Conservation (phyloP, 768 basidiomycete species). For the Tricholomella constricta region DNA sequence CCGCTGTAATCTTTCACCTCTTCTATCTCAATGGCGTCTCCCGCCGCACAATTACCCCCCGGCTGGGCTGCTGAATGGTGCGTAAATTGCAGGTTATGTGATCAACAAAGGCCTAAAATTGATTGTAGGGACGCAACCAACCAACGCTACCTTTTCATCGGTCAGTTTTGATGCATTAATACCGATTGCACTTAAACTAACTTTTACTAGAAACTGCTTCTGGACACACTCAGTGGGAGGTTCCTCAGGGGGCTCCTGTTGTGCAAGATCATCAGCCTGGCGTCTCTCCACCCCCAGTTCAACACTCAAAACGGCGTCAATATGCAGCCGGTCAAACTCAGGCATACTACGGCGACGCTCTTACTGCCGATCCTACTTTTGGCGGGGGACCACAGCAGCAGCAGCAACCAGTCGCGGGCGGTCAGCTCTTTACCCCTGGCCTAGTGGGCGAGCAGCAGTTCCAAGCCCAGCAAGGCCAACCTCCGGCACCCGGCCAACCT, state of each 20-base stretch:
- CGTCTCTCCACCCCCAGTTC: slow-evolving; percentile 46
- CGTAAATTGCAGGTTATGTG: slow-evolving; percentile 18
- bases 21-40: slow-evolving; percentile 46
- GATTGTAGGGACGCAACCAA: slow-evolving; percentile 70
- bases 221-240: slow-evolving; percentile 88
- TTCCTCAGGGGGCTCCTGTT: slow-evolving; percentile 33
- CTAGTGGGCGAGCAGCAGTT: slow-evolving; percentile 71
- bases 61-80: slow-evolving; percentile 96
- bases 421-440: slow-evolving; percentile 86
- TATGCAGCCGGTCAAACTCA: slow-evolving; percentile 95
- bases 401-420: slow-evolving; percentile 37
- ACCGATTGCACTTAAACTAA: slow-evolving; percentile 18
- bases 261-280: slow-evolving; percentile 40
- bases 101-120: slow-evolving; percentile 19
- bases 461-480: slow-evolving; percentile 58
- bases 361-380: slow-evolving; percentile 47
- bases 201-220: slow-evolving; percentile 70
- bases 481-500: slow-evolving; percentile 31
- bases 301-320: slow-evolving; percentile 75
- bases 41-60: slow-evolving; percentile 74
- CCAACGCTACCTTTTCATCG: slow-evolving; percentile 87
- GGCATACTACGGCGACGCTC: slow-evolving; percentile 70
- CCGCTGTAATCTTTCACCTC: slow-evolving; percentile 14
- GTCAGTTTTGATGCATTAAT: slow-evolving; percentile 46
- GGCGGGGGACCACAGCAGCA: slow-evolving; percentile 40